phyloP scores from a whole-genome alignment of 2,329 filamentous ascomycete genomes.

The Pseudocercospora vitis region DNA sequence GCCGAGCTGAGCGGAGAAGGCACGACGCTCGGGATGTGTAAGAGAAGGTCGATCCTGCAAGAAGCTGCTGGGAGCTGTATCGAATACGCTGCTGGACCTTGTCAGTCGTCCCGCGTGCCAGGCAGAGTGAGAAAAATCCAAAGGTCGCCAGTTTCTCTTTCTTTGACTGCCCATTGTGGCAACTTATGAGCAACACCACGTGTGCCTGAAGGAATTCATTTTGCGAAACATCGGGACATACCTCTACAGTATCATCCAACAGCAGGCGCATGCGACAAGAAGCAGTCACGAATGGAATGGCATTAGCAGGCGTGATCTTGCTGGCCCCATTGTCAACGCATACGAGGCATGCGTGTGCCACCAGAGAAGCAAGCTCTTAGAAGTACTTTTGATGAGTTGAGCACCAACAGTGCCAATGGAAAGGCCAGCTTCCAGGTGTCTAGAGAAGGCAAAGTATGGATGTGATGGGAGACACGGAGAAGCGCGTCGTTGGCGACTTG shows the following conservation, averaged over 20 bases:
- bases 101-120: background rate
- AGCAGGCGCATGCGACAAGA: constrained; percentile 6
- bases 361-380: background rate
- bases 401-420: constrained; percentile 5
- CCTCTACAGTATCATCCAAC: background rate
- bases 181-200: background rate
- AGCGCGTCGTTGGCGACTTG: background rate
- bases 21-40: background rate
- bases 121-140: background rate
- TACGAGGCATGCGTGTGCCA: background rate
- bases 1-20: constrained; percentile 7
- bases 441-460: background rate
- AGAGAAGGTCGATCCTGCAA: background rate
- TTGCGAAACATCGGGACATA: background rate
- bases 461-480: background rate
- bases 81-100: background rate
- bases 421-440: constrained; percentile 2
- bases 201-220: background rate
- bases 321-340: constrained; percentile 10
- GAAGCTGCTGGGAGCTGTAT: background rate
- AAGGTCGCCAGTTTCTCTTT: background rate
- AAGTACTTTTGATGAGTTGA: background rate
- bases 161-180: background rate
- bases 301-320: constrained; percentile 12
- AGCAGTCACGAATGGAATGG: constrained; percentile 9